Percentiles rank a stretch among this genome's conserved stretches.
These are phyloP conservation scores for Elsinoe fawcettii DNA, from an alignment of 2,329 filamentous ascomycete species.

Conservation along the genomic window DNA sequence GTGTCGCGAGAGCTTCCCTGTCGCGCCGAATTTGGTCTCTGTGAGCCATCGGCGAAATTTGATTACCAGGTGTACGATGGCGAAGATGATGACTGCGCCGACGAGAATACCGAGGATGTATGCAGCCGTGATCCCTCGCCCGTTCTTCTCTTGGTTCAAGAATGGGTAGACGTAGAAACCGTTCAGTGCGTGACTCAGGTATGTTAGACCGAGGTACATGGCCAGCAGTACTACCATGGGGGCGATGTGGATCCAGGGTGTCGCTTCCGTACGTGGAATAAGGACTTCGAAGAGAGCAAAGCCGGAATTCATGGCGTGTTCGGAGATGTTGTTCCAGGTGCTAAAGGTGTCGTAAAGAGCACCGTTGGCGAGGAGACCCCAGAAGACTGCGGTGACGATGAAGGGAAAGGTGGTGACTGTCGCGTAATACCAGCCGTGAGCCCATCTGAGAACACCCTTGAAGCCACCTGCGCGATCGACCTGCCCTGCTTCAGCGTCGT, in stretches of 20 bases:
- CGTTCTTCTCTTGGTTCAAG: slow-evolving; percentile 49
- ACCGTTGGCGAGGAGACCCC: slow-evolving; percentile 32
- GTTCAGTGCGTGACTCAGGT: slow-evolving; percentile 61
- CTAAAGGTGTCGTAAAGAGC: slow-evolving; percentile 31
- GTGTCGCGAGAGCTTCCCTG: slow-evolving; percentile 32
- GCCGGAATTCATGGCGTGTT: slow-evolving; percentile 65
- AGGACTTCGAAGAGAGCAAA: slow-evolving; percentile 72
- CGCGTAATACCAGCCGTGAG: slow-evolving; percentile 36
- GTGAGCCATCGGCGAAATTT: slow-evolving; percentile 35
- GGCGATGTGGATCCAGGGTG: slow-evolving; percentile 58
- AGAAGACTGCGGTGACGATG: slow-evolving; percentile 41
- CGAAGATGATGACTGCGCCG: slow-evolving; percentile 34
- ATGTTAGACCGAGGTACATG: slow-evolving; percentile 66
- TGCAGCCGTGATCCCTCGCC: slow-evolving; percentile 50
- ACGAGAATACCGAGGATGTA: slow-evolving; percentile 50
- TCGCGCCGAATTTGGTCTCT: slow-evolving; percentile 37
- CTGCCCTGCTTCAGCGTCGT: not conserved
- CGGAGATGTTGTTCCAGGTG: slow-evolving; percentile 56
- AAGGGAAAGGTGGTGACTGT: slow-evolving; percentile 37
- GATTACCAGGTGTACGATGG: slow-evolving; percentile 36
- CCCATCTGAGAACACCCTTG: slow-evolving; percentile 27
- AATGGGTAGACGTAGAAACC: slow-evolving; percentile 72
- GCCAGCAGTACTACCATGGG: slow-evolving; percentile 63
- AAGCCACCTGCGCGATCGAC: not conserved
- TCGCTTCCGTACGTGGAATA: slow-evolving; percentile 56